These are phyloP conservation scores for Fusarium subglutinans DNA, from an alignment of 2,329 filamentous ascomycete genomes.

Conservation along the genomic window DNA sequence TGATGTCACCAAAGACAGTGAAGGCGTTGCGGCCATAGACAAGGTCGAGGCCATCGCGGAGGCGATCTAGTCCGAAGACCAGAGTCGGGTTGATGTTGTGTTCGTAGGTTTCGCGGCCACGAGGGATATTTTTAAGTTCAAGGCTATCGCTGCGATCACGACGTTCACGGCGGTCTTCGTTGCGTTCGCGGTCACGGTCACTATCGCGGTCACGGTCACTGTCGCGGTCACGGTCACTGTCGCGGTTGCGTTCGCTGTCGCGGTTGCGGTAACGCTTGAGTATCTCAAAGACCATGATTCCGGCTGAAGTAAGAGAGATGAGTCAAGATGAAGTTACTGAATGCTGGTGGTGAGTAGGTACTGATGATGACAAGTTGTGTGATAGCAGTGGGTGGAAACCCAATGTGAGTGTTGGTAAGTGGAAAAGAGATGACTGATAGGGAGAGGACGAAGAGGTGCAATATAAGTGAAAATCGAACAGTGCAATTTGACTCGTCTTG, in stretches of 20 bases:
- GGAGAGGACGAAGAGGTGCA: not conserved
- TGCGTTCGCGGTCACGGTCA: not conserved
- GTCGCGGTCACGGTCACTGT: not conserved
- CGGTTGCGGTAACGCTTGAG: not conserved
- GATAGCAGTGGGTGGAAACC: not conserved
- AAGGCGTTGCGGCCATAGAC: constrained; percentile 7
- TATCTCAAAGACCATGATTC: not conserved
- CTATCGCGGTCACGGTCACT: not conserved
- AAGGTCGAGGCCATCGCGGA: not conserved
- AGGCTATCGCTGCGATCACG: not conserved
- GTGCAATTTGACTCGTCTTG: not conserved
- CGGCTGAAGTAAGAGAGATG: too few species aligned
- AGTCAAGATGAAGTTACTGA: not conserved
- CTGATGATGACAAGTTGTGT: not conserved
- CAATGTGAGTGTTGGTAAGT: not conserved
- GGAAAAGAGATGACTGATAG: not conserved
- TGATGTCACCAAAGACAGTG: constrained; percentile 5
- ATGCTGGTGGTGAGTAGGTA: not conserved
- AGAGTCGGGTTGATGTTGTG: not conserved
- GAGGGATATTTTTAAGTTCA: not conserved
- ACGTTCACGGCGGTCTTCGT: not conserved
- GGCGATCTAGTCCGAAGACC: not conserved
- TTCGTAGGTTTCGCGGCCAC: not conserved
- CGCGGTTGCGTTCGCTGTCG: not conserved
- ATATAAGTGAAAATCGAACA: not conserved